phyloP scores from a whole-genome alignment of 2,329 filamentous ascomycete genomes.

The Xylaria arbuscula region DNA sequence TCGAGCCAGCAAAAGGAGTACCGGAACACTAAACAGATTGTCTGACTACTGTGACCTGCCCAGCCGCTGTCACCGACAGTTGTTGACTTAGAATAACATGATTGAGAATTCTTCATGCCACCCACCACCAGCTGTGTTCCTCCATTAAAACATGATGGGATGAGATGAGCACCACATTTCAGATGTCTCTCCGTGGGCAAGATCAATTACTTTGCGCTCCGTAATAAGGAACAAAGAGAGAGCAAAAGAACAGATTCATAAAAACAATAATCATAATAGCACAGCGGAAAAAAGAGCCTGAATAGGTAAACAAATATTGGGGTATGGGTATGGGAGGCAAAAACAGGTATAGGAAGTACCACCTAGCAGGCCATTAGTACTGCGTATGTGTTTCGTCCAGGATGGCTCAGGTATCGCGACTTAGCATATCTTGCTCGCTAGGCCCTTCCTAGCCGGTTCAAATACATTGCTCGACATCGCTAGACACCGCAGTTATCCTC shows the following conservation, averaged over 20 bases:
- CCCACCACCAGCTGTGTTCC: neutral
- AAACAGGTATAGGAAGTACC: slow-evolving; percentile 2
- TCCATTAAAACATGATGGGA: neutral
- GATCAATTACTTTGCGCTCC: neutral
- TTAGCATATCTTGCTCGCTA: slow-evolving; percentile 38
- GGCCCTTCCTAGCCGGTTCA: slow-evolving; percentile 13
- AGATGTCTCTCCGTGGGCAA: neutral
- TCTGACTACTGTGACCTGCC: slow-evolving; percentile 8
- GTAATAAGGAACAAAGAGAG: neutral
- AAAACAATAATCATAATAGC: neutral
- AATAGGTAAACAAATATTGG: slow-evolving; percentile 16
- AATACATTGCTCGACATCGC: slow-evolving; percentile 28
- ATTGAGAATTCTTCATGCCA: neutral
- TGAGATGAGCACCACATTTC: neutral
- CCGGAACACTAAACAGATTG: neutral
- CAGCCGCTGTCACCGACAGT: slow-evolving; percentile 10
- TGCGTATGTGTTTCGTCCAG: slow-evolving; percentile 23
- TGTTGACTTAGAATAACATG: neutral
- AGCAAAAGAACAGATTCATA: neutral
- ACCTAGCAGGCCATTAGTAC: neutral
- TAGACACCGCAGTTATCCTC: neutral
- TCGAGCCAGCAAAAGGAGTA: neutral
- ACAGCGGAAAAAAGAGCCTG: neutral
- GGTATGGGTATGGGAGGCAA: neutral
- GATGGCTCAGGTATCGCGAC: slow-evolving; percentile 38